Evolutionary conservation across 2,329 filamentous ascomycete genomes (phyloP).

Genomic region (Paraphaeosphaeria sporulosa): DNA sequence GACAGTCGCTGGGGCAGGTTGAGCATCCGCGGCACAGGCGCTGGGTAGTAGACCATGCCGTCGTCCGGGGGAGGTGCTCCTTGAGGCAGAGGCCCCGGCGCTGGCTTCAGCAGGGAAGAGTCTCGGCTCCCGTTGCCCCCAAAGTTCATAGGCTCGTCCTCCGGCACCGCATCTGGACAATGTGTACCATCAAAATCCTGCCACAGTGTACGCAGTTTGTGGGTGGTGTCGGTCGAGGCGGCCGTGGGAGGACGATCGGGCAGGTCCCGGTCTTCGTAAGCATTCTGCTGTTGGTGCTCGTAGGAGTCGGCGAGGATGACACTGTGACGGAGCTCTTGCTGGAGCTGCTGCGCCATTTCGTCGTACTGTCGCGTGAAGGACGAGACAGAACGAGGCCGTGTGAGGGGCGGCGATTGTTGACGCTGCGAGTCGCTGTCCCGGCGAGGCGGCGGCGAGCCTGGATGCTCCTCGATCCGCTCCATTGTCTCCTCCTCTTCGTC

Average conservation of each 20-base stretch:
- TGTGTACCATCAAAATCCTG: constrained; percentile 84
- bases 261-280: constrained; percentile 25
- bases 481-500: constrained; percentile 31
- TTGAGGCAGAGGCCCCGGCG: constrained; percentile 28
- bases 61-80: constrained; percentile 68
- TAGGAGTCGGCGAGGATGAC: constrained; percentile 21
- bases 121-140: constrained; percentile 33
- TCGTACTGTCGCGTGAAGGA: constrained; percentile 49
- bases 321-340: constrained; percentile 39
- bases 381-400: constrained; percentile 39
- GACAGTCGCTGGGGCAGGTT: constrained; percentile 91
- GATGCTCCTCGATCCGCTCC: constrained; percentile 17
- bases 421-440: constrained; percentile 18
- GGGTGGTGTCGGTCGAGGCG: constrained; percentile 67
- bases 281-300: constrained; percentile 16
- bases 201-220: constrained; percentile 73
- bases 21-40: constrained; percentile 90
- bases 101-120: constrained; percentile 54
- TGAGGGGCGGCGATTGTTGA: constrained; percentile 28
- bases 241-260: constrained; percentile 60
- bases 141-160: constrained; percentile 40
- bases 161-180: constrained; percentile 61
- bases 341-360: constrained; percentile 44
- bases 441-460: constrained; percentile 25
- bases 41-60: constrained; percentile 93